These are phyloP conservation scores for Grammothele lineata DNA, from an alignment of 768 basidiomycete genomes.

Conservation along the genomic window DNA sequence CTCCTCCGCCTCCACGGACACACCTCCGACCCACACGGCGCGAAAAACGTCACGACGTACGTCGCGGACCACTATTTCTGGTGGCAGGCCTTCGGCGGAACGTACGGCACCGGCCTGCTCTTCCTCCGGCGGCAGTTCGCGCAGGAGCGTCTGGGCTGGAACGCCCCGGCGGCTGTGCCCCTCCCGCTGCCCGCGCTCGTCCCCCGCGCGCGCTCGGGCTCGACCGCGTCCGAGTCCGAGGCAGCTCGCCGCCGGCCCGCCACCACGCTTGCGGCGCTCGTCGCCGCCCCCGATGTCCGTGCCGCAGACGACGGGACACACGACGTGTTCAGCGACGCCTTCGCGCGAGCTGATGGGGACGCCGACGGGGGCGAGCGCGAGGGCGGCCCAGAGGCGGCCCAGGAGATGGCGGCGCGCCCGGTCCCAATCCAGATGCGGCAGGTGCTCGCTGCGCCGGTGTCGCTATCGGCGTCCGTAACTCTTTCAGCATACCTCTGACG, in stretches of 20 bases:
- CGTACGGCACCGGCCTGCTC: conserved; percentile 40
- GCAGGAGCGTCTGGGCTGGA: conserved; percentile 26
- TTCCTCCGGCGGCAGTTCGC: conserved; percentile 24
- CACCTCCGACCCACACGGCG: not conserved
- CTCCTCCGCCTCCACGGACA: not conserved
- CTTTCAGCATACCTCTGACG: not conserved
- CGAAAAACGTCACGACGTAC: too few relatives aligned
- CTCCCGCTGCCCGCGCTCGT: not conserved
- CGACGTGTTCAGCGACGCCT: conserved; percentile 12
- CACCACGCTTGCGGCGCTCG: too few relatives aligned
- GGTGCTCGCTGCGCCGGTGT: not conserved
- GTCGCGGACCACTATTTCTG: too few relatives aligned
- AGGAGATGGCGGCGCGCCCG: not conserved
- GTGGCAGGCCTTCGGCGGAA: conserved; percentile 30
- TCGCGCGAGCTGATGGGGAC: not conserved
- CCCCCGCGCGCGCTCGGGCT: not conserved
- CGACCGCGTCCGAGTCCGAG: not conserved
- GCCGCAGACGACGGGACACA: conserved; percentile 18
- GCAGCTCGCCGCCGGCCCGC: too few relatives aligned
- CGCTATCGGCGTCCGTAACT: not conserved
- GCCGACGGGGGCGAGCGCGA: not conserved
- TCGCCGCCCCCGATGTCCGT: too few relatives aligned
- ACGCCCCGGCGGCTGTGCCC: conserved; percentile 4
- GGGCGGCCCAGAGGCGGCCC: not conserved
- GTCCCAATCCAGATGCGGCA: not conserved